These are phyloP conservation scores for Litsea cubeba DNA, from an alignment of 164 flowering plant genomes.

Conservation along the genomic window DNA sequence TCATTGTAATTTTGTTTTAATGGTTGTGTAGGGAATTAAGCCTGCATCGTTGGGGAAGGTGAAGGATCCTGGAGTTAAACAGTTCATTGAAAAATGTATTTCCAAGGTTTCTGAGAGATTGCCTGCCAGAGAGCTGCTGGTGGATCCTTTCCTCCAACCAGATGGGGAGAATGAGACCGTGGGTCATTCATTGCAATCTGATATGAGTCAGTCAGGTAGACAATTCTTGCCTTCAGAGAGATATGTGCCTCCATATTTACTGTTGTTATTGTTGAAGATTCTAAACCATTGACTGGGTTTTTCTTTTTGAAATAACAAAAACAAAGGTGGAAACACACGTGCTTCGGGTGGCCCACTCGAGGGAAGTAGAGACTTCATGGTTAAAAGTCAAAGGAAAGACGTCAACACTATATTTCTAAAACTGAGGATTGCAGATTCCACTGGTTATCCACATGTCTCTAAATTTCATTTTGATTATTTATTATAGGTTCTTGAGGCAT, in stretches of 20 bases:
- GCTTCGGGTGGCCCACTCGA: slow-evolving; percentile 23
- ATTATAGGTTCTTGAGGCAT: background rate
- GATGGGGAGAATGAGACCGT: slow-evolving; percentile 47
- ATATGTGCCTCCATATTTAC: background rate
- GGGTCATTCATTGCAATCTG: slow-evolving; percentile 21
- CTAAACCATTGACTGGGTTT: background rate
- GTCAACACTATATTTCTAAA: slow-evolving; percentile 71
- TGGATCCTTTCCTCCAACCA: slow-evolving; percentile 71
- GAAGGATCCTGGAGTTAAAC: slow-evolving; percentile 54
- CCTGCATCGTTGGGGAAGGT: slow-evolving; percentile 94
- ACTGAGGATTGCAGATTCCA: slow-evolving; percentile 67
- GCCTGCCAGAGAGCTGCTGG: slow-evolving; percentile 70
- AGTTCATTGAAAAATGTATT: slow-evolving; percentile 88
- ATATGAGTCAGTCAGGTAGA: slow-evolving; percentile 36
- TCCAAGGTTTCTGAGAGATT: slow-evolving; percentile 65
- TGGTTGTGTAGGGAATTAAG: slow-evolving; percentile 65
- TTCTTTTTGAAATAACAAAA: slow-evolving; percentile 7
- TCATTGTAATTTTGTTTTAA: background rate
- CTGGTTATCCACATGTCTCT: slow-evolving; percentile 42
- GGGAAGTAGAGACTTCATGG: slow-evolving; percentile 49
- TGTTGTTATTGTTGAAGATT: slow-evolving; percentile 1
- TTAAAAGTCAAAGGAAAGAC: slow-evolving; percentile 78
- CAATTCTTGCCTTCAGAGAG: background rate
- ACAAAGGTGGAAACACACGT: slow-evolving; percentile 9
- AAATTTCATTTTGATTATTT: slow-evolving; percentile 6